Percentiles rank a stretch among this genome's conserved stretches.
These are phyloP conservation scores for Alternaria triticina DNA, from an alignment of 2,329 filamentous ascomycete species.

Conservation along the genomic window DNA sequence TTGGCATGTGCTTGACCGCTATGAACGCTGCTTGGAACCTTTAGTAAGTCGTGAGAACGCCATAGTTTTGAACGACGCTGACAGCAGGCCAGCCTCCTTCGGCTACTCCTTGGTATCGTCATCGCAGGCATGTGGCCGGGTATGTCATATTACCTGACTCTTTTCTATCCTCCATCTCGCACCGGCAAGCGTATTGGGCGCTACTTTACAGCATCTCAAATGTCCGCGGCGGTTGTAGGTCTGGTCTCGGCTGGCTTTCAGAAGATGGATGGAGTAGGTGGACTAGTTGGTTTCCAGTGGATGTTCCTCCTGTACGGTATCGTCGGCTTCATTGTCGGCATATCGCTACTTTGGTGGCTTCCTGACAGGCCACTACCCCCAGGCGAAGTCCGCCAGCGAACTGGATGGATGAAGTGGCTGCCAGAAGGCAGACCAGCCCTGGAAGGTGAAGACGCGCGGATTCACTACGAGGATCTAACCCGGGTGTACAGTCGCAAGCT, in stretches of 20 bases:
- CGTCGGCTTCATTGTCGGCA: conserved; percentile 72
- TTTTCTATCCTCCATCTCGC: conserved; percentile 87
- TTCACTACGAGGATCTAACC: conserved; percentile 84
- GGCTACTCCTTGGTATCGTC: conserved; percentile 83
- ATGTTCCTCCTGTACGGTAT: conserved; percentile 92
- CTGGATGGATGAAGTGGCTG: conserved; percentile 67
- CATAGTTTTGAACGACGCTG: background rate
- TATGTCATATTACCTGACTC: conserved; percentile 89
- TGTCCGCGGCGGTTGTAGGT: conserved; percentile 87
- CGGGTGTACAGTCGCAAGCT: conserved; percentile 77
- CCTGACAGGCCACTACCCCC: conserved; percentile 81
- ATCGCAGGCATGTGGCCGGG: conserved; percentile 95
- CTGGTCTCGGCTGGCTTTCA: conserved; percentile 91
- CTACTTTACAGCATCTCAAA: conserved; percentile 87
- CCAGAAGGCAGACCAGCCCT: conserved; percentile 74
- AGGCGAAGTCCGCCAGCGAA: conserved; percentile 63
- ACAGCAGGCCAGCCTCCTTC: conserved; percentile 63
- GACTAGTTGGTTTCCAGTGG: conserved; percentile 84
- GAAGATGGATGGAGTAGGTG: conserved; percentile 80
- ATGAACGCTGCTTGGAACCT: conserved; percentile 84
- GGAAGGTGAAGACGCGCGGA: conserved; percentile 74
- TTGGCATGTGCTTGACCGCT: conserved; percentile 82
- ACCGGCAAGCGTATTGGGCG: conserved; percentile 87
- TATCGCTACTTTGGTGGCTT: conserved; percentile 85
- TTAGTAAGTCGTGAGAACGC: conserved; percentile 63